Evolutionary conservation across 768 basidiomycete species (phyloP).

Genomic region (Russula dissimulans): DNA sequence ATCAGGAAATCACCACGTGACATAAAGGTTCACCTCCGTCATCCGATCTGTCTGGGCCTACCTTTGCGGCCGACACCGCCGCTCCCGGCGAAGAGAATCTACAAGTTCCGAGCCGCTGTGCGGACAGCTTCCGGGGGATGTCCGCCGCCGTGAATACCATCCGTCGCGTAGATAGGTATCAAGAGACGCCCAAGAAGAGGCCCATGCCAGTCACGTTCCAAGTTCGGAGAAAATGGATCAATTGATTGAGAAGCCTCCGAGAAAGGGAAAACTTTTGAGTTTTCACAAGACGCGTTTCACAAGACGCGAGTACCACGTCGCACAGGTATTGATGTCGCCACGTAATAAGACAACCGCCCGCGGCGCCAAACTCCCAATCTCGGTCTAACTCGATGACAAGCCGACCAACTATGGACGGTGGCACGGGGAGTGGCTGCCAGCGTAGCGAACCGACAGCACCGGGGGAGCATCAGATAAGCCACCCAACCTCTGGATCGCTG

Average conservation of each 20-base stretch:
- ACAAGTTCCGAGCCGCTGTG: too few species aligned
- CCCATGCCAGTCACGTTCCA: too few species aligned
- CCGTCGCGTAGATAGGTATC: too few species aligned
- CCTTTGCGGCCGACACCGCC: too few species aligned
- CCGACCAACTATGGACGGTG: background rate
- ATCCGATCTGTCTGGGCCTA: too few species aligned
- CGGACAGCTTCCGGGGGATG: too few species aligned
- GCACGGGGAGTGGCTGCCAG: too few species aligned
- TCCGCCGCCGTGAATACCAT: background rate
- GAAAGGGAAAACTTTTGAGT: background rate
- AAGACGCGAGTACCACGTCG: background rate
- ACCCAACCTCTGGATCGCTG: background rate
- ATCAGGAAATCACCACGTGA: conserved; percentile 10
- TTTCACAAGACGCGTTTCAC: background rate
- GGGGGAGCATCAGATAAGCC: background rate
- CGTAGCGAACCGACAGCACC: too few species aligned
- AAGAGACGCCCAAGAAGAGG: too few species aligned
- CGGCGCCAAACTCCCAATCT: background rate
- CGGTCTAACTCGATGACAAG: background rate
- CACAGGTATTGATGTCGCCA: background rate
- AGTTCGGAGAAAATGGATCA: background rate
- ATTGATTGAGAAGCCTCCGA: background rate
- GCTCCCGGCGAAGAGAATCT: too few species aligned
- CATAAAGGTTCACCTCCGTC: background rate
- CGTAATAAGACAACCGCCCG: conserved; percentile 2